These are phyloP conservation scores for Kitagawia praeruptora DNA, from an alignment of 129 eudicot species.

Conservation along the genomic window DNA sequence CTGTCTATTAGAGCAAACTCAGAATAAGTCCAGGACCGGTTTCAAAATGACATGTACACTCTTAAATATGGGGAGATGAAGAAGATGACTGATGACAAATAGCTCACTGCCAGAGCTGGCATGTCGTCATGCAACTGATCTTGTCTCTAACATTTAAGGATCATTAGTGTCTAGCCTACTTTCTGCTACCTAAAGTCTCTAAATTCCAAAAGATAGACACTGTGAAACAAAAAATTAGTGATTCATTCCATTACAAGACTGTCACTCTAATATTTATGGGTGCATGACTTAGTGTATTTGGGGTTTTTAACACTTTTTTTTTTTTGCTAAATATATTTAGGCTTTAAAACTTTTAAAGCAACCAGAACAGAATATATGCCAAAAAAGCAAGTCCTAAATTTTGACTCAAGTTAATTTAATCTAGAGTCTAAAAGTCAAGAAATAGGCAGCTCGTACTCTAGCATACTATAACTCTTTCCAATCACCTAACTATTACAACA, in stretches of 20 bases:
- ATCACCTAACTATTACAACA: not conserved
- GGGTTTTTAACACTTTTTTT: not conserved
- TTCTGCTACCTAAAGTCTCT: not conserved
- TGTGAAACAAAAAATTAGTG: not conserved
- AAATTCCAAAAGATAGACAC: not conserved
- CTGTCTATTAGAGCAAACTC: not conserved
- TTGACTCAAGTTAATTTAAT: not conserved
- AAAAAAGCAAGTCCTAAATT: not conserved
- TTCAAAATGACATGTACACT: no score
- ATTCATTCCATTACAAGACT: not conserved
- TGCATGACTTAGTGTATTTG: not conserved
- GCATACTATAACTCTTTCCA: not conserved
- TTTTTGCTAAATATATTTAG: no score
- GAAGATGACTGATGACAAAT: not conserved
- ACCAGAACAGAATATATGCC: not conserved
- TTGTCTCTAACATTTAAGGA: not conserved
- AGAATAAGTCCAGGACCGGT: not conserved
- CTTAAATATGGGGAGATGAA: not conserved
- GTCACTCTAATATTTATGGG: not conserved
- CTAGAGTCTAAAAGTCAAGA: not conserved
- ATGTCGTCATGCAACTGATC: not conserved
- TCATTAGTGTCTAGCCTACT: not conserved
- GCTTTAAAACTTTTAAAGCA: not conserved
- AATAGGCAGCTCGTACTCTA: not conserved
- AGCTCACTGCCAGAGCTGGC: not conserved